Evolutionary conservation across 1,284 basidiomycete species (phyloP).

Genomic region (Serendipita sp.): DNA sequence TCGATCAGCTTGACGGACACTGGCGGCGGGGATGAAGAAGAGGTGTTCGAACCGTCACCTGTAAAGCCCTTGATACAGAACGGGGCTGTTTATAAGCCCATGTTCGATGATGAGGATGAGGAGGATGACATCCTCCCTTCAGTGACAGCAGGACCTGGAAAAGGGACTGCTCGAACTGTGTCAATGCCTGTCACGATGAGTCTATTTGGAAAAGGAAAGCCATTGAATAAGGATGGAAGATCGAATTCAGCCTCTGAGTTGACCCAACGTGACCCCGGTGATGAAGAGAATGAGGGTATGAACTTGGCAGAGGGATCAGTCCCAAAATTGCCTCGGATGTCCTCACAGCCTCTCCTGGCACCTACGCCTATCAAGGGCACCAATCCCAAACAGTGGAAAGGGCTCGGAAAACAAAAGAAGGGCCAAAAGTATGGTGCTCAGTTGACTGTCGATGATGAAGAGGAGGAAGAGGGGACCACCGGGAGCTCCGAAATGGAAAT

Average conservation of each 20-base stretch:
- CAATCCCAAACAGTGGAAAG: conserved; percentile 6
- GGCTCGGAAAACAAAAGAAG: neutral
- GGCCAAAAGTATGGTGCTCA: neutral
- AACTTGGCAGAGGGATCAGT: neutral
- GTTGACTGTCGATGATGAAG: neutral
- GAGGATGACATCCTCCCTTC: neutral
- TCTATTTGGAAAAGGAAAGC: conserved; percentile 15
- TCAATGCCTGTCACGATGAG: conserved; percentile 16
- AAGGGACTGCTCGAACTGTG: conserved; percentile 5
- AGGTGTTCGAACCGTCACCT: conserved; percentile 44
- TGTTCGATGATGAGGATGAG: conserved; percentile 42
- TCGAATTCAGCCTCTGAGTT: conserved; percentile 9
- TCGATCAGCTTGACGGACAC: neutral
- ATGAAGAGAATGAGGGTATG: neutral
- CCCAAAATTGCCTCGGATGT: neutral
- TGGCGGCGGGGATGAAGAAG: neutral
- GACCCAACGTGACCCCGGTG: neutral
- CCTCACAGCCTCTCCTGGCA: conserved; percentile 9
- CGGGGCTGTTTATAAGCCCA: conserved; percentile 43
- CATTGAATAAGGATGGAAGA: conserved; percentile 15
- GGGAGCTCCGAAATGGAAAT: neutral
- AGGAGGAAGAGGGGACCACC: neutral
- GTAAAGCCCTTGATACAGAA: conserved; percentile 37
- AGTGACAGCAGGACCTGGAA: neutral
- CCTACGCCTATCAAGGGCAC: conserved; percentile 9